Percentiles rank a stretch among this genome's conserved stretches.
Evolutionary conservation across 129 eudicot species (phyloP).

Genomic region (Kitagawia praeruptora): DNA sequence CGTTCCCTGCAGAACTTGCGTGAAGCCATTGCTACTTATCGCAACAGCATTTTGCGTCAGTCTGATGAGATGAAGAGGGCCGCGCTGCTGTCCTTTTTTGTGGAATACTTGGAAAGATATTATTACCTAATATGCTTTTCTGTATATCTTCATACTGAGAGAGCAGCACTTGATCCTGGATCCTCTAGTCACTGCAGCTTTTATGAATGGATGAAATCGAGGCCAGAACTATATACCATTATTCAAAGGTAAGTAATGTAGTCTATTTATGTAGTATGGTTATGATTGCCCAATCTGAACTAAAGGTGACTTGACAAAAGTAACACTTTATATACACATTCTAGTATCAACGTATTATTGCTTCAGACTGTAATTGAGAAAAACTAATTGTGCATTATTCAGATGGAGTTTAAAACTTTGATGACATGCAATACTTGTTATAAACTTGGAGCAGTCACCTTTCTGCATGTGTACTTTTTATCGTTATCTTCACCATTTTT

Average conservation of each 20-base stretch:
- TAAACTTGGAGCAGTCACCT: not conserved
- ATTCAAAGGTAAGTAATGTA: slow-evolving; percentile 64
- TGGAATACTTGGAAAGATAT: slow-evolving; percentile 96
- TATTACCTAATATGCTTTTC: slow-evolving; percentile 95
- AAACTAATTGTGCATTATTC: not conserved
- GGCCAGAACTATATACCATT: slow-evolving; percentile 90
- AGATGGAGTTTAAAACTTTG: not conserved
- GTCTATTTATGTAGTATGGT: not conserved
- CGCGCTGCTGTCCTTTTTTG: slow-evolving; percentile 91
- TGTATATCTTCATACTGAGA: slow-evolving; percentile 87
- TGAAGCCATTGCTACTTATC: slow-evolving; percentile 87
- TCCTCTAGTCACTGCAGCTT: slow-evolving; percentile 50
- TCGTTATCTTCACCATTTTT: not conserved
- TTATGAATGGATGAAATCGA: slow-evolving; percentile 92
- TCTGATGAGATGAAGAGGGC: slow-evolving; percentile 97
- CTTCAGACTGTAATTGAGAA: not conserved
- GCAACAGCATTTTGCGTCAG: slow-evolving; percentile 75
- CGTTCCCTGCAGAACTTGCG: slow-evolving; percentile 66
- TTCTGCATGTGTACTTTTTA: not conserved
- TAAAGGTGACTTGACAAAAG: not conserved
- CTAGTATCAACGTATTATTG: not conserved
- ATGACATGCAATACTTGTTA: not conserved
- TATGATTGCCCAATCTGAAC: not conserved
- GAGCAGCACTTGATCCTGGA: slow-evolving; percentile 40
- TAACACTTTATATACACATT: not conserved